Evolutionary conservation across 441 rosid genomes (phyloP).

Genomic region (Populus trichocarpa): DNA sequence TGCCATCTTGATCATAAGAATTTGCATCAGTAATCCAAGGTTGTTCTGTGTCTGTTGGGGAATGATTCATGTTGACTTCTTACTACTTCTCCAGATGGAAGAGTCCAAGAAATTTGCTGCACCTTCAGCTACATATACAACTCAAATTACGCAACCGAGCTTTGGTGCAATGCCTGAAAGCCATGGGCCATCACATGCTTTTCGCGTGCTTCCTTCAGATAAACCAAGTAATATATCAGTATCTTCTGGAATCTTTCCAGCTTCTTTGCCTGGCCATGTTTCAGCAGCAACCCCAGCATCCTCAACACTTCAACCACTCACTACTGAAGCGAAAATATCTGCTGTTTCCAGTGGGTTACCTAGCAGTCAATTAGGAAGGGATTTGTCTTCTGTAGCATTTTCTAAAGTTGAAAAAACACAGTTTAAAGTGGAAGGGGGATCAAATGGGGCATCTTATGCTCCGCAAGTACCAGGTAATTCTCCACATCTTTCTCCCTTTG

Average conservation of each 20-base stretch:
- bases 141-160: constrained; percentile 48
- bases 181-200: constrained; percentile 38
- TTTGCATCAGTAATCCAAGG: neutral
- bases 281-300: constrained; percentile 34
- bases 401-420: constrained; percentile 49
- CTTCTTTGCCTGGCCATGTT: constrained; percentile 32
- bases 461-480: constrained; percentile 47
- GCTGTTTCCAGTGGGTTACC: constrained; percentile 34
- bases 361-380: constrained; percentile 43
- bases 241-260: constrained; percentile 42
- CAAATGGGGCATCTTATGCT: constrained; percentile 37
- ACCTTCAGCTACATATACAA: constrained; percentile 41
- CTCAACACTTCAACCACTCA: constrained; percentile 35
- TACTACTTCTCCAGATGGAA: constrained; percentile 58
- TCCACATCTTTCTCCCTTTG: neutral
- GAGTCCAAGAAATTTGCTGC: constrained; percentile 50
- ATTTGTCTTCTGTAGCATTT: constrained; percentile 35
- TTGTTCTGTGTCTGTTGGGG: neutral
- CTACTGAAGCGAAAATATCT: constrained; percentile 40
- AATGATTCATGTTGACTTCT: neutral
- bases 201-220: constrained; percentile 40
- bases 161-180: constrained; percentile 33
- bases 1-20: no score
- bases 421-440: constrained; percentile 44
- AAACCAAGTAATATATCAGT: constrained; percentile 31